Evolutionary conservation across 257 asterid species (phyloP).

Genomic region (Solanum sparsipilum): DNA sequence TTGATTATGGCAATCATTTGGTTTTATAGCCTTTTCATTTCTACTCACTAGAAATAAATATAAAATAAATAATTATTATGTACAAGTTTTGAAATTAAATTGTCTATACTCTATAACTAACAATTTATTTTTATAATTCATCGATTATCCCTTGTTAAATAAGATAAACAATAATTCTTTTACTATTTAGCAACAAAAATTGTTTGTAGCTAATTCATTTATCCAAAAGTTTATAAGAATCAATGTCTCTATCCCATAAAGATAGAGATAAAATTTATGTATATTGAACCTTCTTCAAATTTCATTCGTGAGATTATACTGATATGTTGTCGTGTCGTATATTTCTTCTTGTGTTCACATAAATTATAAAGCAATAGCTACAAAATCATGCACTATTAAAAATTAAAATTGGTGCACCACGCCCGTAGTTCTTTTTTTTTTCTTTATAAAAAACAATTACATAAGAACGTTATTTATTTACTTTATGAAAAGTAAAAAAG

Average conservation of each 20-base stretch:
- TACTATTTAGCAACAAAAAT: no score
- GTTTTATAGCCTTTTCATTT: not conserved
- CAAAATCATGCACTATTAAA: not conserved
- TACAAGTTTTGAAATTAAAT: not conserved
- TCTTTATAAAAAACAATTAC: not conserved
- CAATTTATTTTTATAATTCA: not conserved
- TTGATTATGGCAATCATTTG: not conserved
- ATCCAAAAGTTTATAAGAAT: no score
- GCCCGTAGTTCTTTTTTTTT: not conserved
- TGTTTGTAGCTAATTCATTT: no score
- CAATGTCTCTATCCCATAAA: accelerated
- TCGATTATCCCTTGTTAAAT: not conserved
- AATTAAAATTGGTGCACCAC: not conserved
- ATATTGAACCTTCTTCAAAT: not conserved
- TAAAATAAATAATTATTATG: not conserved
- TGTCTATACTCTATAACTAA: not conserved
- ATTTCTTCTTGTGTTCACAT: not conserved
- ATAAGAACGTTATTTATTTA: not conserved
- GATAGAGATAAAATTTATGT: accelerated
- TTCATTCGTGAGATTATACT: not conserved
- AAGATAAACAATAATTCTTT: no score
- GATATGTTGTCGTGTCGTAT: no score
- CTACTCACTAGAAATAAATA: not conserved
- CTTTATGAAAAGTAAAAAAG: conserved; percentile 10
- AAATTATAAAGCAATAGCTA: not conserved